Conservation (phyloP, 1,139 yeast species). For the Groenewaldozyma auringiensis region DNA sequence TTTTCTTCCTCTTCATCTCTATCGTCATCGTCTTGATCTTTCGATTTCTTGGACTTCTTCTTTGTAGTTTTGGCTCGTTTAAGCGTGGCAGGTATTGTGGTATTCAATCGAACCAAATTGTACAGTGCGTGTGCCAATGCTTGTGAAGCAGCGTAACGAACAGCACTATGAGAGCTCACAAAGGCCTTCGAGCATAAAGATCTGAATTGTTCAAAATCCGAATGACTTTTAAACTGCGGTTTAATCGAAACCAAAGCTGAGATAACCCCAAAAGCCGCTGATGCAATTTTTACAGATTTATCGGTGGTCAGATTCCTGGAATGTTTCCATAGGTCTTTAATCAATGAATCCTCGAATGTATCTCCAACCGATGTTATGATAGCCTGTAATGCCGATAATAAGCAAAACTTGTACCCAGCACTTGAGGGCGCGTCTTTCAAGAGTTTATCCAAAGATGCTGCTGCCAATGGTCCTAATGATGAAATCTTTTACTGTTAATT, state of each 20-base stretch:
- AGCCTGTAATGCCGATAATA: constrained; percentile 21
- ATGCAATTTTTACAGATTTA: constrained; percentile 27
- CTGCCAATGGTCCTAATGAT: constrained; percentile 29
- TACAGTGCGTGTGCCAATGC: constrained; percentile 25
- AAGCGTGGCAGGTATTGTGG: constrained; percentile 9
- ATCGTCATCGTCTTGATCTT: constrained; percentile 12
- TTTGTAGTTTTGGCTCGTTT: constrained; percentile 7
- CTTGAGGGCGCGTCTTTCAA: constrained; percentile 23
- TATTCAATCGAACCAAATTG: constrained; percentile 18
- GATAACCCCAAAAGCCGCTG: constrained; percentile 26
- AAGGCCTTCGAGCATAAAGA: constrained; percentile 24
- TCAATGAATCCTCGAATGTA: constrained; percentile 28
- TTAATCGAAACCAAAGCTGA: constrained; percentile 17
- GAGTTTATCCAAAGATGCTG: constrained; percentile 24
- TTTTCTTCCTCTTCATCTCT: constrained; percentile 17
- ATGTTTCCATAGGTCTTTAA: constrained; percentile 30
- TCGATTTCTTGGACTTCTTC: constrained; percentile 13
- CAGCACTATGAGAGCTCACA: constrained; percentile 23
- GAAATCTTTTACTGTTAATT: constrained; percentile 17
- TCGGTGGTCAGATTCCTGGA: constrained; percentile 24
- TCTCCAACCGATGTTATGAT: constrained; percentile 25
- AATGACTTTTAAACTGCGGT: constrained; percentile 23
- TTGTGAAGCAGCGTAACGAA: constrained; percentile 29
- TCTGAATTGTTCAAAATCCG: constrained; percentile 28
- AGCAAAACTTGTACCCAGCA: constrained; percentile 25